phyloP scores from a whole-genome alignment of 176 grass and related monocot species.

The Raddia guianensis region DNA sequence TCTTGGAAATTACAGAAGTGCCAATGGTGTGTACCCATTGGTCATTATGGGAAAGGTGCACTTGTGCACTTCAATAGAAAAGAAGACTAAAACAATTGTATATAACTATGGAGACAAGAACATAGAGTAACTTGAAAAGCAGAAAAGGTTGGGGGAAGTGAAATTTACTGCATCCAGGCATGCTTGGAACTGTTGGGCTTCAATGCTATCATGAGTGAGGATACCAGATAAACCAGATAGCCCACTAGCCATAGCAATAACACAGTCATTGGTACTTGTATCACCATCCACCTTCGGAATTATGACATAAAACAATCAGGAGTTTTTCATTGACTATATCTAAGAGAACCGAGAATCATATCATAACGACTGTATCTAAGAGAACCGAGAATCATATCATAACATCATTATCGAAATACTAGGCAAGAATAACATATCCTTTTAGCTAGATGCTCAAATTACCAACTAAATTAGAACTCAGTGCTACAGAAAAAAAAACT shows the following conservation, averaged over 20 bases:
- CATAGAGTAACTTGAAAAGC: slow-evolving; percentile 2
- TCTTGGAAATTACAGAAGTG: background rate
- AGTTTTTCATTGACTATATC: background rate
- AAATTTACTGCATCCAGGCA: slow-evolving; percentile 89
- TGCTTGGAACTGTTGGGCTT: slow-evolving; percentile 86
- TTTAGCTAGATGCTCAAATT: background rate
- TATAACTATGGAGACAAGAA: background rate
- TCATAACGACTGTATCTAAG: slow-evolving; percentile 4
- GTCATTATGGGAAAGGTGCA: background rate
- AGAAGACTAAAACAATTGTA: background rate
- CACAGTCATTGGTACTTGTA: slow-evolving; percentile 98
- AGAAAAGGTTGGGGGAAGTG: background rate
- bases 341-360: slow-evolving; percentile 18
- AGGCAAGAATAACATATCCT: background rate
- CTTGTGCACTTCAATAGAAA: background rate
- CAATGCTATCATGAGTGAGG: slow-evolving; percentile 63
- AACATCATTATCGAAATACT: slow-evolving; percentile 8
- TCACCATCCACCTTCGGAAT: slow-evolving; percentile 94
- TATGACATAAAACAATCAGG: slow-evolving; percentile 27
- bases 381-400: slow-evolving; percentile 4
- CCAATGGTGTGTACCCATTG: background rate
- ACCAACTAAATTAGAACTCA: slow-evolving; percentile 16
- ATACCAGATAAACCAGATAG: slow-evolving; percentile 69
- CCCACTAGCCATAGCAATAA: slow-evolving; percentile 95
- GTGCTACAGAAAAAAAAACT: background rate